These are phyloP conservation scores for Pleurotus tuber-regium DNA, from an alignment of 768 basidiomycete species.

Conservation along the genomic window DNA sequence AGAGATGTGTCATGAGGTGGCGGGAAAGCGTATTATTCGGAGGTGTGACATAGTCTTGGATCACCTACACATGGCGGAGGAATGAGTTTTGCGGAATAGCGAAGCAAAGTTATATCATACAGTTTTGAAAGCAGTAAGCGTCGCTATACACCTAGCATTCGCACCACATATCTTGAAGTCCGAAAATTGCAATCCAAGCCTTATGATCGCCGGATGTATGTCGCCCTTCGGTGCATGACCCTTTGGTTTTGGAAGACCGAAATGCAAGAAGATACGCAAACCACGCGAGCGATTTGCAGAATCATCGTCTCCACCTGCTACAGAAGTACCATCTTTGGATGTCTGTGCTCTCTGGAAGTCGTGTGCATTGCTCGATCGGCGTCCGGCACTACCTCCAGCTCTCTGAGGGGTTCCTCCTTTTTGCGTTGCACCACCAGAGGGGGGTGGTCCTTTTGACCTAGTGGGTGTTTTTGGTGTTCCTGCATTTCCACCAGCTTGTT, in stretches of 20 bases:
- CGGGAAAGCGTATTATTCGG: constrained; percentile 83
- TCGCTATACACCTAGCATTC: constrained; percentile 94
- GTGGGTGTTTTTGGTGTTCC: constrained; percentile 14
- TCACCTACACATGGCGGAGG: constrained; percentile 55
- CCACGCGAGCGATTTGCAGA: constrained; percentile 50
- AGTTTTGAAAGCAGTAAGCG: constrained; percentile 86
- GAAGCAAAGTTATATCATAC: constrained; percentile 42
- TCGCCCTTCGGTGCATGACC: constrained; percentile 67
- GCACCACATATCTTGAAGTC: constrained; percentile 92
- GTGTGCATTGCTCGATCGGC: constrained; percentile 6
- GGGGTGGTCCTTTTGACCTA: background rate
- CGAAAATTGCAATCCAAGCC: constrained; percentile 86
- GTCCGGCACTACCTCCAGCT: constrained; percentile 7
- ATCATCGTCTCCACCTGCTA: constrained; percentile 25
- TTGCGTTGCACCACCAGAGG: constrained; percentile 2
- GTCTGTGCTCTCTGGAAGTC: constrained; percentile 20
- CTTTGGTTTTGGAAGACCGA: constrained; percentile 66
- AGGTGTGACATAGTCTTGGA: constrained; percentile 87
- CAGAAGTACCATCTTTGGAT: constrained; percentile 25
- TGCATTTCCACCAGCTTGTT: constrained; percentile 14
- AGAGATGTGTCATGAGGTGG: constrained; percentile 89
- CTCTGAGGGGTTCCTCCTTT: constrained; percentile 16
- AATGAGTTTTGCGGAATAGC: constrained; percentile 5
- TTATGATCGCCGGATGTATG: constrained; percentile 86
- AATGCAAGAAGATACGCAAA: constrained; percentile 84